Evolutionary conservation across 768 basidiomycete genomes (phyloP).

Genomic region (Boletus rubescentipes): DNA sequence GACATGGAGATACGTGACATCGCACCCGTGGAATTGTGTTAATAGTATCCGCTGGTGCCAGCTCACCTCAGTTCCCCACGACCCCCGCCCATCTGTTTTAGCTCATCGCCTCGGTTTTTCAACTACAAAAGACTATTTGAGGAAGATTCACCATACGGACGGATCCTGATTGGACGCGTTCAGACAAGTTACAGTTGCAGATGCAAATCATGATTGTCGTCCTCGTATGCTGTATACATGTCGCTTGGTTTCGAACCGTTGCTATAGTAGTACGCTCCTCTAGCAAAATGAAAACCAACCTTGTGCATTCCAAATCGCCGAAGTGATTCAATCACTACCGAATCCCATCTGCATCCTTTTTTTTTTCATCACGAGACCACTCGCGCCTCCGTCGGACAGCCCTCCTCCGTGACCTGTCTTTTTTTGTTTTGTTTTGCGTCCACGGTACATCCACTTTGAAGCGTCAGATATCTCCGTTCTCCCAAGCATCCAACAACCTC

Average conservation of each 20-base stretch:
- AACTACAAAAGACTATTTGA: background rate
- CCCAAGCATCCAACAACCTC: slow-evolving; percentile 31
- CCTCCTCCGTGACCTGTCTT: background rate
- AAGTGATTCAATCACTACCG: no score
- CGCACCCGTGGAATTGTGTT: background rate
- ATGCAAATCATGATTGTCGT: slow-evolving; percentile 17
- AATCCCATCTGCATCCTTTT: no score
- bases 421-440: background rate
- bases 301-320: background rate
- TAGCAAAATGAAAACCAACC: background rate
- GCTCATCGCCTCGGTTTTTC: slow-evolving; percentile 9
- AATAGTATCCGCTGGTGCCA: slow-evolving; percentile 10
- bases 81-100: slow-evolving; percentile 1
- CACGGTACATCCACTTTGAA: background rate
- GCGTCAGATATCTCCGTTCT: slow-evolving; percentile 25
- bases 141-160: background rate
- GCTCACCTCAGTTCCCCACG: slow-evolving; percentile 13
- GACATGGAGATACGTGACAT: slow-evolving; percentile 10
- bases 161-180: background rate
- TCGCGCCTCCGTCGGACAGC: no score
- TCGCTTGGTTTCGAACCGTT: slow-evolving; percentile 18
- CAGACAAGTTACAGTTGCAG: background rate
- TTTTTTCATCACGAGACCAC: no score
- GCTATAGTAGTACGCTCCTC: slow-evolving; percentile 15
- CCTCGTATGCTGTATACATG: background rate